Evolutionary conservation across 192 early-diverging fungal species (phyloP), one percentile per base, ranked within the genome.

Genomic region (Entomortierella chlamydospora): DNA sequence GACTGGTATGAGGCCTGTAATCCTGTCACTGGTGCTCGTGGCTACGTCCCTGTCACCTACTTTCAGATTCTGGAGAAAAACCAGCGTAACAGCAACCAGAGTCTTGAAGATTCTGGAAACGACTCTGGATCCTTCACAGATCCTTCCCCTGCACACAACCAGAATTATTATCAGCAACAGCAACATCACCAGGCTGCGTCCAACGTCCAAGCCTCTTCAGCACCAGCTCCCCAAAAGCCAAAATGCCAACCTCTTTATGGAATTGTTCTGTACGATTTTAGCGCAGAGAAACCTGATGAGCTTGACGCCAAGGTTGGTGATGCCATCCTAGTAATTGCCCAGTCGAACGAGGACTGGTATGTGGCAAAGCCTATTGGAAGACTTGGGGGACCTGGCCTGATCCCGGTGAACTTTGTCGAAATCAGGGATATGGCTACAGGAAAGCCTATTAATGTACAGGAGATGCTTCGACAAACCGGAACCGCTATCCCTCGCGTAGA

Each of bases 331-430:
- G 86, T 94, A 53, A 91, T 94, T 80, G 93, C 93, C 22, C 90
- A 94, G 61, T 91, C 90, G 47, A 92, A 91, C 54, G 84, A 84
- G 13, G 93, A 94, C 79, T 94, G 93, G 93, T 87, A 91, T 72
- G 91, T 94, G 30, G 93, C 90, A 31, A 92, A 91, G 78, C 90
- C 89, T 29, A 87, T 89, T 39, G 82, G 81, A 37, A 81, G 89
- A 34, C 81, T 88, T 15, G 87, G 87, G 28, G 88, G 86, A 1
- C 89, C 93, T 42, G 93, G 92, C 17, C 80, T 94, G 53, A 92
- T 94, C 68, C 93, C 93, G 12, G 88, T 92, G 8, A 85, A 89
- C 31, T 94, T 90, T 89, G 83, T 94, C 26, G 87, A 93, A 76
- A 87, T 94, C 74, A 85, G 87, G 50, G 92, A 94, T 82, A 85